Percentiles rank a stretch among this genome's conserved stretches.
Evolutionary conservation across 2,329 filamentous ascomycete species (phyloP).

Genomic region (Aureobasidium leucospermi): DNA sequence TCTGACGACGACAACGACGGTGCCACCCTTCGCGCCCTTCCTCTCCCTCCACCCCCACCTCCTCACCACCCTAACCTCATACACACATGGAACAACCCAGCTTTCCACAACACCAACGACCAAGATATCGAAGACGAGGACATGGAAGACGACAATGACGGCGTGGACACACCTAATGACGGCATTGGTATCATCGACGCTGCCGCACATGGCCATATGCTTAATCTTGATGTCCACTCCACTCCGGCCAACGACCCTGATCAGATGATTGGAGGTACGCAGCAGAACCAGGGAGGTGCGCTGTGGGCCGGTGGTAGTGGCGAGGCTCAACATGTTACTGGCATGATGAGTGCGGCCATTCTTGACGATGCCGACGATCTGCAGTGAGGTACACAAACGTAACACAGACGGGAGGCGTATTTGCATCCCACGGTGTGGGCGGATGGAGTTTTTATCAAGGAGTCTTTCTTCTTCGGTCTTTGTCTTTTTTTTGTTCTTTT

Average conservation of each 20-base stretch:
- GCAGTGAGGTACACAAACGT: neutral
- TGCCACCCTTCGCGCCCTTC: constrained; percentile 13
- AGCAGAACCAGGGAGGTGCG: constrained; percentile 6
- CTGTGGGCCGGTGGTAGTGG: constrained; percentile 9
- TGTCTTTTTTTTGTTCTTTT: no score
- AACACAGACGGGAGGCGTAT: no score
- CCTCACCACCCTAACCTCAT: constrained; percentile 6
- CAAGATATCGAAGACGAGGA: constrained; percentile 20
- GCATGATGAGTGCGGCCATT: constrained; percentile 31
- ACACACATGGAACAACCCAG: constrained; percentile 12
- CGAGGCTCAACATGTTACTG: constrained; percentile 29
- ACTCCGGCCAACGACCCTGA: neutral
- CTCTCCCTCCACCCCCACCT: neutral
- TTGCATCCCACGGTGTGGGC: no score
- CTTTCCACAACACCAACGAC: constrained; percentile 12
- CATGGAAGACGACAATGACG: constrained; percentile 20
- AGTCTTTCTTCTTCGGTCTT: no score
- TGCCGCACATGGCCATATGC: constrained; percentile 17
- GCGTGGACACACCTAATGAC: constrained; percentile 17
- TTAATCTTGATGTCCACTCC: constrained; percentile 27
- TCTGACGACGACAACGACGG: constrained; percentile 21
- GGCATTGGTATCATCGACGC: neutral
- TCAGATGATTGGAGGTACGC: neutral
- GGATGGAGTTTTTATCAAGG: no score
- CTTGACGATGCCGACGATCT: constrained; percentile 32